Conservation (phyloP, 2,329 filamentous ascomycete species). For the Aureobasidium sp. region DNA sequence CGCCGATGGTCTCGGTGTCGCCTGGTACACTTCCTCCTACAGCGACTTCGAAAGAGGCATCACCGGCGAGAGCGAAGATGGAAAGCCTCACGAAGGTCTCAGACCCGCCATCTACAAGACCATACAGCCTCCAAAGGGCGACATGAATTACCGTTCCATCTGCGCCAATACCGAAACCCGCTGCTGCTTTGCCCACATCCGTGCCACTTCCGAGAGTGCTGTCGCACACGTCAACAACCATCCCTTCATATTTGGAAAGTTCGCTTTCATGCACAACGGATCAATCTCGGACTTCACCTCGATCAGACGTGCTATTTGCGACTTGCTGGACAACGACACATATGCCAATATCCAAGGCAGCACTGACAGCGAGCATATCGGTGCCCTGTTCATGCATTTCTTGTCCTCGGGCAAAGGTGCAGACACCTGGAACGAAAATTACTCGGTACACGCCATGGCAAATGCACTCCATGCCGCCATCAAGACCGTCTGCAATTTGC, state of each 20-base stretch:
- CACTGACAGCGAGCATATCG: slow-evolving; percentile 46
- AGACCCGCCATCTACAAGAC: slow-evolving; percentile 46
- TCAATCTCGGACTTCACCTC: slow-evolving; percentile 38
- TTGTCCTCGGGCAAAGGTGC: slow-evolving; percentile 31
- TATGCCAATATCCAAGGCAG: slow-evolving; percentile 42
- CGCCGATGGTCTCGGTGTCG: slow-evolving; percentile 47
- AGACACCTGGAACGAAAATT: slow-evolving; percentile 35
- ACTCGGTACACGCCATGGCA: slow-evolving; percentile 35
- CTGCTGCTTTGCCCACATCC: slow-evolving; percentile 46
- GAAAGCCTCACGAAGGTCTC: slow-evolving; percentile 25
- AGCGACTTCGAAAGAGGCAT: slow-evolving; percentile 30
- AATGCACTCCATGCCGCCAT: slow-evolving; percentile 35
- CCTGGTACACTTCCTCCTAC: slow-evolving; percentile 44
- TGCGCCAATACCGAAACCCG: slow-evolving; percentile 43
- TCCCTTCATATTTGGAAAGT: slow-evolving; percentile 47
- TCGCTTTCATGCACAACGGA: slow-evolving; percentile 50
- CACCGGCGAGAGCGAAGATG: slow-evolving; percentile 20
- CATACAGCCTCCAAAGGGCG: slow-evolving; percentile 43
- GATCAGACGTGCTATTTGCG: slow-evolving; percentile 39
- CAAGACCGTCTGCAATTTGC: slow-evolving; percentile 37
- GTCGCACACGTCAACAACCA: slow-evolving; percentile 46
- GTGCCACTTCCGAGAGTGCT: slow-evolving; percentile 40
- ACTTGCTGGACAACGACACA: slow-evolving; percentile 37
- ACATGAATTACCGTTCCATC: slow-evolving; percentile 45
- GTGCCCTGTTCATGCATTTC: slow-evolving; percentile 41